Evolutionary conservation across 2,329 filamentous ascomycete species (phyloP).

Genomic region (Teratosphaeria zuluensis): DNA sequence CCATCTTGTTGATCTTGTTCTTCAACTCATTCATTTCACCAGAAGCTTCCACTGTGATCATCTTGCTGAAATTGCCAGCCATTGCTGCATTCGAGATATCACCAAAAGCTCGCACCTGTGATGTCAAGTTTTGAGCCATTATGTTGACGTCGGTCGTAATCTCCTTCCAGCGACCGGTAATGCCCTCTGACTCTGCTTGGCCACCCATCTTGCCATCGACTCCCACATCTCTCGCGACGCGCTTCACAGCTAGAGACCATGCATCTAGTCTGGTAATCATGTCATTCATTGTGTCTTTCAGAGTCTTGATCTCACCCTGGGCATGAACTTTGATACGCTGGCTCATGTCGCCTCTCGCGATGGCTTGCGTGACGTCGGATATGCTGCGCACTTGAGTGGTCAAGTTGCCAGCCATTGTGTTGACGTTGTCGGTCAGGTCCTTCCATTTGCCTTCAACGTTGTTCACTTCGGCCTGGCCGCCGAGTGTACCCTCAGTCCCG

Average conservation of each 20-base stretch:
- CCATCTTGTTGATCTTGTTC: conserved; percentile 99
- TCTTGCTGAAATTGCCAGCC: conserved; percentile 92
- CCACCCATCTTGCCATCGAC: conserved; percentile 98
- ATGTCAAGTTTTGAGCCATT: conserved; percentile 75
- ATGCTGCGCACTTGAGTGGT: conserved; percentile 72
- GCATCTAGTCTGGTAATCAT: conserved; percentile 94
- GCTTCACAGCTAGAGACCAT: conserved; percentile 92
- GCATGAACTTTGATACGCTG: conserved; percentile 93
- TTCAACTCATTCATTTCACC: conserved; percentile 99
- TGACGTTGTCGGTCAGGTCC: conserved; percentile 57
- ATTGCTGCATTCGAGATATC: conserved; percentile 98
- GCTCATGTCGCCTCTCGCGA: conserved; percentile 91
- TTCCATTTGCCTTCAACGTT: conserved; percentile 60
- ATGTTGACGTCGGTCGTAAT: conserved; percentile 96
- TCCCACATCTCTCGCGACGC: conserved; percentile 90
- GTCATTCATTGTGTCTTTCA: conserved; percentile 97
- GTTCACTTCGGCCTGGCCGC: conserved; percentile 54
- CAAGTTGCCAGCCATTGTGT: conserved; percentile 57
- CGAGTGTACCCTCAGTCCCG: conserved; percentile 54
- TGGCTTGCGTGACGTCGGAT: conserved; percentile 87
- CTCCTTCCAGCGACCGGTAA: conserved; percentile 94
- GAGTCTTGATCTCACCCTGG: conserved; percentile 83
- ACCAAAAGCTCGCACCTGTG: conserved; percentile 93
- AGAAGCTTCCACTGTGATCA: conserved; percentile 92
- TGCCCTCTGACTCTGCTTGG: conserved; percentile 85